phyloP scores from a whole-genome alignment of 495 filamentous ascomycete species.

The Aspergillus diversus region DNA sequence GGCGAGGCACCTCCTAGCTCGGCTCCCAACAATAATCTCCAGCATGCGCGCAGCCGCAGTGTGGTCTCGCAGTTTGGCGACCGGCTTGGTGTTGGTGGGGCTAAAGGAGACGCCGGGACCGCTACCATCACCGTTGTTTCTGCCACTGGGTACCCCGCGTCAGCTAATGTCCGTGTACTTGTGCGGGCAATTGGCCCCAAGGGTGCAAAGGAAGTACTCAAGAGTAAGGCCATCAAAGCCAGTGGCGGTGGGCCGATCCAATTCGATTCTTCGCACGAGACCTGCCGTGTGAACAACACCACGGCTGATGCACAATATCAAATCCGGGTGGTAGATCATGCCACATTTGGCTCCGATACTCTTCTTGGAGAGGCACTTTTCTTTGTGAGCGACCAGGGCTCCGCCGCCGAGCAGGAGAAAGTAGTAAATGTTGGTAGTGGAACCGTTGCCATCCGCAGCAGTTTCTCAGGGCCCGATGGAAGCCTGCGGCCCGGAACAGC shows the following conservation, averaged over 20 bases:
- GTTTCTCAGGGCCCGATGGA: slow-evolving; percentile 50
- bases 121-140: slow-evolving; percentile 81
- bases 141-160: slow-evolving; percentile 75
- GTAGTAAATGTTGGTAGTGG: slow-evolving; percentile 69
- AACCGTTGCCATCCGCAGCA: slow-evolving; percentile 66
- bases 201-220: slow-evolving; percentile 76
- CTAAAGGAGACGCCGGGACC: slow-evolving; percentile 63
- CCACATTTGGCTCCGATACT: slow-evolving; percentile 79
- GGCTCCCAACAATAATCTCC: slow-evolving; percentile 39
- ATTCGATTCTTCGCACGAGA: slow-evolving; percentile 69
- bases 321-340: slow-evolving; percentile 79
- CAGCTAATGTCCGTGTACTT: slow-evolving; percentile 79
- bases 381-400: slow-evolving; percentile 82
- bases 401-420: slow-evolving; percentile 68
- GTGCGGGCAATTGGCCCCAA: slow-evolving; percentile 68
- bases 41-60: slow-evolving; percentile 70
- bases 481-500: slow-evolving; percentile 42
- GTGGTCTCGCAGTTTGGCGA: slow-evolving; percentile 57
- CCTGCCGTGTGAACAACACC: slow-evolving; percentile 71
- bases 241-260: slow-evolving; percentile 53
- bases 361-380: slow-evolving; percentile 82
- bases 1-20: slow-evolving; percentile 38
- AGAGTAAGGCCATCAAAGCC: slow-evolving; percentile 79
- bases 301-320: slow-evolving; percentile 85
- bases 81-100: slow-evolving; percentile 53